Conservation (phyloP, 371 early-diverging fungal species). For the Blakeslea trispora region DNA sequence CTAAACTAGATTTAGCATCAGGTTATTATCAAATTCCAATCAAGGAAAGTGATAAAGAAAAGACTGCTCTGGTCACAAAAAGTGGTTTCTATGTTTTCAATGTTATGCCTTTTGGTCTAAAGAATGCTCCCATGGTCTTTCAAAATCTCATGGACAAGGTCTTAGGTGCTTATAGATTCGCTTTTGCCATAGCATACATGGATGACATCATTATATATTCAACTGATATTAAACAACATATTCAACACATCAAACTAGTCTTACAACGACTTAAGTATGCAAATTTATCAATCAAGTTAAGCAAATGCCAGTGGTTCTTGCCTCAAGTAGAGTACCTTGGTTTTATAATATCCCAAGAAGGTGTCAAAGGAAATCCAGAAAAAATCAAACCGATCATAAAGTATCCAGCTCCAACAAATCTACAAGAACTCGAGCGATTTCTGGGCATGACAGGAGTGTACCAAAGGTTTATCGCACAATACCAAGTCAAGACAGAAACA, state of each 20-base stretch:
- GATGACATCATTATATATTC: constrained; percentile 17
- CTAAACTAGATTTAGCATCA: constrained; percentile 10
- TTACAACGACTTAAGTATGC: background rate
- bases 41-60: background rate
- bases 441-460: constrained; percentile 1
- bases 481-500: background rate
- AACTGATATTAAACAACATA: constrained; percentile 2
- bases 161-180: too few relatives aligned
- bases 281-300: constrained; percentile 1
- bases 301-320: background rate
- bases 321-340: background rate
- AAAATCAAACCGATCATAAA: background rate
- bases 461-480: constrained; percentile 1
- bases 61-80: too few relatives aligned
- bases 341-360: background rate
- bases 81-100: constrained; percentile 3
- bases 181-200: constrained; percentile 8
- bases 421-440: background rate
- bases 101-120: background rate
- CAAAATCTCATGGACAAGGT: too few relatives aligned
- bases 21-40: constrained; percentile 15
- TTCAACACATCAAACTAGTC: background rate
- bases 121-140: too few relatives aligned
- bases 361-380: background rate
- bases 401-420: background rate